These are phyloP conservation scores for Fistulinella prunicolor DNA, from an alignment of 768 basidiomycete genomes.

Conservation along the genomic window DNA sequence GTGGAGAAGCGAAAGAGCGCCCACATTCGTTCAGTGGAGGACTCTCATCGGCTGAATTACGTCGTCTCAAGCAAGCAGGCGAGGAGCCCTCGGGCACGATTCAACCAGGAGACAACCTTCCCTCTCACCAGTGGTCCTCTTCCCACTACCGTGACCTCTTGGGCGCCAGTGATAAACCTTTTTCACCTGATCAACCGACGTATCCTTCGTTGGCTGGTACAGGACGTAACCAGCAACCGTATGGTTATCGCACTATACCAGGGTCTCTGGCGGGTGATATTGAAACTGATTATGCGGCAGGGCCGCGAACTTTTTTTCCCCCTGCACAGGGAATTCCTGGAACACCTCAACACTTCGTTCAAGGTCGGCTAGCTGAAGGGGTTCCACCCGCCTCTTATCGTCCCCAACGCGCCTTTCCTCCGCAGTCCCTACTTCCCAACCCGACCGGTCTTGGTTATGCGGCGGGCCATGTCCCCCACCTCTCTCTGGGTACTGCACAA, in stretches of 20 bases:
- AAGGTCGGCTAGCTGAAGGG: constrained; percentile 50
- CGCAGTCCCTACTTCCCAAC: constrained; percentile 52
- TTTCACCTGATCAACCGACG: constrained; percentile 41
- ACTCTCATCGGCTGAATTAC: constrained; percentile 68
- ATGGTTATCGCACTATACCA: constrained; percentile 47
- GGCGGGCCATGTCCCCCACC: constrained; percentile 57
- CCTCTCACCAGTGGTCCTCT: constrained; percentile 51
- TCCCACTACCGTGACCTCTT: constrained; percentile 47
- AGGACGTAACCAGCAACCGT: constrained; percentile 49
- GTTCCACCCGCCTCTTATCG: constrained; percentile 54
- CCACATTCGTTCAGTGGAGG: constrained; percentile 83
- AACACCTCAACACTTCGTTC: constrained; percentile 45
- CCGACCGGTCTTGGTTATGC: constrained; percentile 54
- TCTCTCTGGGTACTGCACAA: constrained; percentile 71
- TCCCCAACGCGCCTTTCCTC: constrained; percentile 56
- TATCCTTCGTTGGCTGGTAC: constrained; percentile 69
- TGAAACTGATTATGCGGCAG: constrained; percentile 54
- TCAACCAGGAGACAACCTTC: constrained; percentile 37
- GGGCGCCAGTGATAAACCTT: constrained; percentile 40
- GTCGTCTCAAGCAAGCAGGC: constrained; percentile 69
- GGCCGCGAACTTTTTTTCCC: constrained; percentile 54
- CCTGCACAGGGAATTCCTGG: constrained; percentile 40
- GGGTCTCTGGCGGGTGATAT: constrained; percentile 20
- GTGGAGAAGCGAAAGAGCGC: constrained; percentile 65
- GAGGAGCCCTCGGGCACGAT: constrained; percentile 36